Percentiles rank a stretch among this genome's conserved stretches.
Conservation (phyloP, 169 alveolate species). For the Amoebophrya sp. region DNA sequence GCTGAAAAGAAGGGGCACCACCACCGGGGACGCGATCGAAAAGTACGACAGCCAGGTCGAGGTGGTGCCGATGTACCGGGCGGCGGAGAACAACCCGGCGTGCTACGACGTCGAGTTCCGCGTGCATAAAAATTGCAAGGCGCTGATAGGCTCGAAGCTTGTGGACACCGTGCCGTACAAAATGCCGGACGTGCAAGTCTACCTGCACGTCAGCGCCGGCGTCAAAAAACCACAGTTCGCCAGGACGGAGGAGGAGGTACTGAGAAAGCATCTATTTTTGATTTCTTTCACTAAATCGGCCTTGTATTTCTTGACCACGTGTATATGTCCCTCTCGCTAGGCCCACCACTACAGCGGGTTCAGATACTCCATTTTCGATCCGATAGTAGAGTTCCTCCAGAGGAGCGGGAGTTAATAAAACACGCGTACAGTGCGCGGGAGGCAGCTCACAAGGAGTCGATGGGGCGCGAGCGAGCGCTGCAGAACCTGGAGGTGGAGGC, state of each 20-base stretch:
- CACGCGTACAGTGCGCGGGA: too few species aligned
- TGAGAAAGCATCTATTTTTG: too few species aligned
- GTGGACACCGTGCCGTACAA: neutral
- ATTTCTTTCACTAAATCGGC: too few species aligned
- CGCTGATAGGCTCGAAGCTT: neutral
- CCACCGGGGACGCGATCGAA: neutral
- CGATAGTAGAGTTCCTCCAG: too few species aligned
- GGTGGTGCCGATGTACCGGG: neutral
- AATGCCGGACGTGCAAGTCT: neutral
- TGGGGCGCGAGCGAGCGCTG: too few species aligned
- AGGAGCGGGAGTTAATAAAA: too few species aligned
- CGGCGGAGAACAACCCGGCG: neutral
- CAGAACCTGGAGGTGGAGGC: too few species aligned
- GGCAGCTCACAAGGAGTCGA: too few species aligned
- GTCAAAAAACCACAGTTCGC: neutral
- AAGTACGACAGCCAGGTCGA: neutral
- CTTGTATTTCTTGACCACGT: too few species aligned
- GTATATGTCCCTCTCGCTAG: too few species aligned
- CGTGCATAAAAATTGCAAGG: neutral
- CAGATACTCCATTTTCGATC: too few species aligned
- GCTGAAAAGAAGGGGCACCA: neutral
- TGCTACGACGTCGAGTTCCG: neutral
- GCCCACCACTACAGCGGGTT: too few species aligned
- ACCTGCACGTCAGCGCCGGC: neutral
- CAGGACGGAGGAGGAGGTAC: neutral